A percentile compares a stretch with the other conserved stretches of the same genome.
Conservation (phyloP, 1,284 basidiomycete genomes). For the Pisolithus thermaeus region DNA sequence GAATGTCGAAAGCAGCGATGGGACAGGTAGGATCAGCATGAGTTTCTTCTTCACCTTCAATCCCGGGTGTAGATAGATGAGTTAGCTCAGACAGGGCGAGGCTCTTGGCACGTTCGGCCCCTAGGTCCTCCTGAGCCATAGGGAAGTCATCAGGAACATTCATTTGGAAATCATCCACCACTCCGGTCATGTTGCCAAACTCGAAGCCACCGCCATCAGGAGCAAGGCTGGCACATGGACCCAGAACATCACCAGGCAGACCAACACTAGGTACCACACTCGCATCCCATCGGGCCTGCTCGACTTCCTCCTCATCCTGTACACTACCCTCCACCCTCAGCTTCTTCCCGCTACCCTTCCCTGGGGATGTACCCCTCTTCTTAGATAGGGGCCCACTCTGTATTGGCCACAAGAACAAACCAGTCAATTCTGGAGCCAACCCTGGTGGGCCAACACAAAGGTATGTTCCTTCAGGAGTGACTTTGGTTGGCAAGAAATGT, state of each 20-base stretch:
- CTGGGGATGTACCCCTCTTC: conserved; percentile 48
- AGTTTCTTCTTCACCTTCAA: conserved; percentile 57
- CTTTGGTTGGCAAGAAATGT: conserved; percentile 79
- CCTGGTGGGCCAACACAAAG: conserved; percentile 81
- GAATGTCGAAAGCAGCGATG: conserved; percentile 78
- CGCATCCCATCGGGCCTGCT: conserved; percentile 59
- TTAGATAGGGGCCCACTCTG: conserved; percentile 41
- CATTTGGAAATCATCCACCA: conserved; percentile 63
- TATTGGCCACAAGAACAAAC: conserved; percentile 78
- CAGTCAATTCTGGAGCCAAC: conserved; percentile 72
- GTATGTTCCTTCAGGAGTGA: conserved; percentile 63
- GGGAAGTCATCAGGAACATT: conserved; percentile 37
- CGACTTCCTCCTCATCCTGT: conserved; percentile 55
- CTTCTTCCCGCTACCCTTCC: conserved; percentile 58
- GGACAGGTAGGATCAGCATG: conserved; percentile 71
- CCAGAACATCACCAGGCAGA: conserved; percentile 51
- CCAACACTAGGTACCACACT: conserved; percentile 56
- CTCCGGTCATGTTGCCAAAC: conserved; percentile 47
- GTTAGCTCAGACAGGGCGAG: conserved; percentile 50
- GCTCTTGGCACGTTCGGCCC: conserved; percentile 27
- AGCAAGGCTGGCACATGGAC: conserved; percentile 42
- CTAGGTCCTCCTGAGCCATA: conserved; percentile 25
- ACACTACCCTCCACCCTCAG: conserved; percentile 46
- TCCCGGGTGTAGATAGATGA: conserved; percentile 63
- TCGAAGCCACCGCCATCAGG: conserved; percentile 50